Evolutionary conservation across 148 eudicot genomes (phyloP).

Genomic region (Diospyros lotus): DNA sequence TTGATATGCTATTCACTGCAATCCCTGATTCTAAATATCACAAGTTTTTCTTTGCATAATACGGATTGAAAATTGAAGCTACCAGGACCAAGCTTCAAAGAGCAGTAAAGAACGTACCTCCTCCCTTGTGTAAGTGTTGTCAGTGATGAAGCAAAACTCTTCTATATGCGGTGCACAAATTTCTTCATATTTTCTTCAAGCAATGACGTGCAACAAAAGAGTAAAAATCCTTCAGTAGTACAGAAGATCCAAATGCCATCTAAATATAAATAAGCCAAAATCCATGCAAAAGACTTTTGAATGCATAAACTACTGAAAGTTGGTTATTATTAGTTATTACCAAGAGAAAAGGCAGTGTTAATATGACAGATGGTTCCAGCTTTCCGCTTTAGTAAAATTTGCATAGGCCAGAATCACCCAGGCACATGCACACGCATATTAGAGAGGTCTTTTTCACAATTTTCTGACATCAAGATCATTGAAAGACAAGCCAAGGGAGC

Average conservation of each 20-base stretch:
- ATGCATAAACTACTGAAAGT: neutral
- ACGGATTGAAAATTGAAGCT: neutral
- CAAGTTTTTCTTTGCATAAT: neutral
- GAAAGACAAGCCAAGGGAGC: neutral
- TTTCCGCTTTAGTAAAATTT: neutral
- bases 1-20: neutral
- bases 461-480: neutral
- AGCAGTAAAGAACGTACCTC: conserved; percentile 46
- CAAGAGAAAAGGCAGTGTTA: neutral
- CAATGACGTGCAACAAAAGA: conserved; percentile 16
- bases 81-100: neutral
- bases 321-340: neutral
- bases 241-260: neutral
- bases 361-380: neutral
- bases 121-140: conserved; percentile 70
- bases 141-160: conserved; percentile 88
- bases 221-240: conserved; percentile 8
- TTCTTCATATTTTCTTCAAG: conserved; percentile 80
- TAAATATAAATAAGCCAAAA: neutral
- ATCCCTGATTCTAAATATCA: neutral
- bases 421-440: neutral
- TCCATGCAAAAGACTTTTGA: neutral
- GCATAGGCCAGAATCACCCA: neutral
- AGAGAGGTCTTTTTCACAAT: neutral
- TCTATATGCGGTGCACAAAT: conserved; percentile 76